Base-by-base conservation (phyloP, 1,284 basidiomycete species). In the Ceratobasidium sp. region DNA sequence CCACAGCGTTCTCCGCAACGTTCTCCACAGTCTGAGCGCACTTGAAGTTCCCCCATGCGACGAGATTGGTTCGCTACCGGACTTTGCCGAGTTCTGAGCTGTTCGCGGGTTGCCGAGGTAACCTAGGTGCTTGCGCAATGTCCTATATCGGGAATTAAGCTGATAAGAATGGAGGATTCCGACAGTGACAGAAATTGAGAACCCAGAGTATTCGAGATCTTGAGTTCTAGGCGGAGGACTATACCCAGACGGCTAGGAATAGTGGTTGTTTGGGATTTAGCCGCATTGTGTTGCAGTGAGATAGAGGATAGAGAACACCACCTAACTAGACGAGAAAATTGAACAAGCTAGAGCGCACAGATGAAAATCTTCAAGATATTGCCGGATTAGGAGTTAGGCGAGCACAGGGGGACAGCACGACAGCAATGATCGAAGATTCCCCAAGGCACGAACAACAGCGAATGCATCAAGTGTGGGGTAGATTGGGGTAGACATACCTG, bases 21-120 rank as follows among this genome's bases (percentile, higher is more conserved):
- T 44, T 32, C 55, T 67, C 49, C 49, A 49, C 41, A 23, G n/a
- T 23, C 41, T 55, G 26, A 54, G 63, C 35, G 63, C 35, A 30
- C 50, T 55, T 18, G 49, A 55, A 67, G 35, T 67, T 55, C 5
- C 63, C 50, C 32, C 50, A 67, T 67, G 18, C 11, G 63, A 67
- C 46, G 26, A 35, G 62, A 50, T n/a, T n/a, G 28, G 14, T 55
- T 30, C 49, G 28, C 43, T 32, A 21, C 43, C 63, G 63, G 63
- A 18, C 49, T 32, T 54, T 67, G 63, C 63, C 63, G 63, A 32
- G 30, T 41, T 16, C 2, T 35, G 23, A 32, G 16, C 47, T 35
- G 30, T 9, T 55, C 63, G 63, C 63, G 21, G 49, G 63, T 67
- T 67, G 63, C 63, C 63, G 63, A 67, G 63, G 50, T 49, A 49